Base-by-base conservation (phyloP, 2,329 filamentous ascomycete species). In the Epichloe hybrida region DNA sequence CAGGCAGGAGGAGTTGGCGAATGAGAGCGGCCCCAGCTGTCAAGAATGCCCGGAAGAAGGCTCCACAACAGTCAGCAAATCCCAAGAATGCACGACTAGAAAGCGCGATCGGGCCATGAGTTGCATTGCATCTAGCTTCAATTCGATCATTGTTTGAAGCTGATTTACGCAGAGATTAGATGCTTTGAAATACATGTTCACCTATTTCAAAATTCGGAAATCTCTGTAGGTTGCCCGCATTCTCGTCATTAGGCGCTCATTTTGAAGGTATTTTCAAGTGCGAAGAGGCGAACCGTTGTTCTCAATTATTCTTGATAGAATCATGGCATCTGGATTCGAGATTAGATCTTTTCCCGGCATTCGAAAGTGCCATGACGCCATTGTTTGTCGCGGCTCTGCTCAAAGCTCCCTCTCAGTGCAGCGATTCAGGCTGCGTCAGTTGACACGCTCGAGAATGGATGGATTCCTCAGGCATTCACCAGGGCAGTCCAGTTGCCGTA, bases 311-410 rank as follows among this genome's bases (percentile, higher is more conserved):
- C 31, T 15, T 48, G 21, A 23, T 7, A 41, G 37, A 15, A 45
- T 8, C 11, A 39, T 41, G 27, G 11, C 31, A 15, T 35, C 5
- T 41, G 7, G 4, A 39, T 52, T 37, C 13, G 12, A 41, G 41
- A 52, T n/a, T 5, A 48, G 46, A 52, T 52, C 27, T 36, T 41
- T 44, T 52, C 46, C 41, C 46, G 46, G 41, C 35, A 40, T 46
- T 45, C 41, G 37, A 31, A 35, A 37, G 41, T 51, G 55, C 56
- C 54, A 59, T 57, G 59, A 55, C 56, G 60, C 56, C 54, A 62
- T 55, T 55, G 52, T 56, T 55, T 55, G 52, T 56, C 56, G 59
- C 57, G 58, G 57, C 59, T 58, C 57, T 58, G 48, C 40, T 57
- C 55, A 56, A 61, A 56, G 55, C 58, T 53, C 54, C 45, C 54